These are phyloP conservation scores for Cladophialophora psammophila DNA, from an alignment of 2,329 filamentous ascomycete genomes.

Conservation along the genomic window DNA sequence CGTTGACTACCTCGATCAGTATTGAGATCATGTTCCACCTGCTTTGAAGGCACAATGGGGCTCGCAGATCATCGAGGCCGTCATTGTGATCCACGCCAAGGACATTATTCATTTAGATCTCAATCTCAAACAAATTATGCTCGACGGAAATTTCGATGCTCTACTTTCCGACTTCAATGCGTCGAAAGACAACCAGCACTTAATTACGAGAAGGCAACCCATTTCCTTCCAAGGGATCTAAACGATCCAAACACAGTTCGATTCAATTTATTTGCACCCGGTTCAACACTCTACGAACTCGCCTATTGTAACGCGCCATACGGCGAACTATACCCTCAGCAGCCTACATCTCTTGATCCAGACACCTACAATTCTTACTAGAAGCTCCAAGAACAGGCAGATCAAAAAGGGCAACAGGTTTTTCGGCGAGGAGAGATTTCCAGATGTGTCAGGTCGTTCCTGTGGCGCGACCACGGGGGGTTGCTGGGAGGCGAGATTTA, in stretches of 20 bases:
- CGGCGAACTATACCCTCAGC: too few species aligned
- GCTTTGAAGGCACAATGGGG: not conserved
- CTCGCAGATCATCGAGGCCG: slow-evolving; percentile 38
- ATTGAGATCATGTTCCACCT: slow-evolving; percentile 5
- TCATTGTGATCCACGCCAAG: slow-evolving; percentile 34
- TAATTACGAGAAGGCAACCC: slow-evolving; percentile 9
- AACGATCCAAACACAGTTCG: slow-evolving; percentile 6
- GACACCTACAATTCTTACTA: too few species aligned
- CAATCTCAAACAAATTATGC: slow-evolving; percentile 45
- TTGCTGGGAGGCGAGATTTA: too few species aligned
- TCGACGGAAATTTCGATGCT: slow-evolving; percentile 46
- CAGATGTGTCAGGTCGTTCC: too few species aligned
- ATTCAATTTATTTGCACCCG: too few species aligned
- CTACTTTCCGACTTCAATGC: slow-evolving; percentile 39
- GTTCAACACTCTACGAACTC: too few species aligned
- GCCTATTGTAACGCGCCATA: too few species aligned
- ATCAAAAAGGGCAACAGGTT: too few species aligned
- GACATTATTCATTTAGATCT: slow-evolving; percentile 44
- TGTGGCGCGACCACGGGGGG: too few species aligned
- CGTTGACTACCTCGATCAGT: slow-evolving; percentile 2
- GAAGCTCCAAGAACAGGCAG: too few species aligned
- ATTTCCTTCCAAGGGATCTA: slow-evolving; percentile 13
- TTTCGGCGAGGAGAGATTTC: too few species aligned
- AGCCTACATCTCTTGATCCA: too few species aligned
- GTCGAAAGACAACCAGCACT: slow-evolving; percentile 8